Evolutionary conservation across 176 grass and related monocot species (phyloP).

Genomic region (Carex littledalei): DNA sequence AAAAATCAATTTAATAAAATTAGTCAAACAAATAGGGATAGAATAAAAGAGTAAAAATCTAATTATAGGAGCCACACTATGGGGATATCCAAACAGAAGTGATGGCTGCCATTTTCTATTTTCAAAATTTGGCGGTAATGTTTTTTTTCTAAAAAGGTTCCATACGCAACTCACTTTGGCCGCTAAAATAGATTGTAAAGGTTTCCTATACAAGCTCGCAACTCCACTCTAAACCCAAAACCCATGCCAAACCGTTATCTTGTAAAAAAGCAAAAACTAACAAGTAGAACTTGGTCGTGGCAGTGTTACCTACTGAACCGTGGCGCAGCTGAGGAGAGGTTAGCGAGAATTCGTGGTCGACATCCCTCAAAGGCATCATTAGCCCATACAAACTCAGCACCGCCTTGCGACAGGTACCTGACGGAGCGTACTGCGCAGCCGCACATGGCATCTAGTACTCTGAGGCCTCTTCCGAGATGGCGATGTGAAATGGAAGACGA

Average conservation of each 20-base stretch:
- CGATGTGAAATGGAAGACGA: slow-evolving; percentile 40
- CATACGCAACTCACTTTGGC: not conserved
- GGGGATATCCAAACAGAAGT: not conserved
- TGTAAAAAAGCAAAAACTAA: not conserved
- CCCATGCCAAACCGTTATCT: not conserved
- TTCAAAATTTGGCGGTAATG: no score
- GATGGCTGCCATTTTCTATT: not conserved
- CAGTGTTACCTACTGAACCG: not conserved
- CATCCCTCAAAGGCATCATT: slow-evolving; percentile 91
- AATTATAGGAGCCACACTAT: not conserved
- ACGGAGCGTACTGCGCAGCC: slow-evolving; percentile 70
- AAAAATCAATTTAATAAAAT: not conserved
- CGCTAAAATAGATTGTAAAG: not conserved
- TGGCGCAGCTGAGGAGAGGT: slow-evolving; percentile 37
- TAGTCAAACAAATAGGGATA: not conserved
- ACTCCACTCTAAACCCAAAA: not conserved
- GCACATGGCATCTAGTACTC: slow-evolving; percentile 86
- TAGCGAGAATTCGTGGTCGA: slow-evolving; percentile 50
- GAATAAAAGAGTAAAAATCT: not conserved
- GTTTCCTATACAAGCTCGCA: not conserved
- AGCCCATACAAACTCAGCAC: slow-evolving; percentile 89
- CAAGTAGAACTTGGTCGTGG: no score
- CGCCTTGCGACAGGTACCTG: slow-evolving; percentile 64
- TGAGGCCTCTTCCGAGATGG: slow-evolving; percentile 29
- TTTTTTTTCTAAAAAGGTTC: not conserved